These are phyloP conservation scores for Picea engelmannii DNA, from an alignment of 83 land plant species.

Conservation along the genomic window DNA sequence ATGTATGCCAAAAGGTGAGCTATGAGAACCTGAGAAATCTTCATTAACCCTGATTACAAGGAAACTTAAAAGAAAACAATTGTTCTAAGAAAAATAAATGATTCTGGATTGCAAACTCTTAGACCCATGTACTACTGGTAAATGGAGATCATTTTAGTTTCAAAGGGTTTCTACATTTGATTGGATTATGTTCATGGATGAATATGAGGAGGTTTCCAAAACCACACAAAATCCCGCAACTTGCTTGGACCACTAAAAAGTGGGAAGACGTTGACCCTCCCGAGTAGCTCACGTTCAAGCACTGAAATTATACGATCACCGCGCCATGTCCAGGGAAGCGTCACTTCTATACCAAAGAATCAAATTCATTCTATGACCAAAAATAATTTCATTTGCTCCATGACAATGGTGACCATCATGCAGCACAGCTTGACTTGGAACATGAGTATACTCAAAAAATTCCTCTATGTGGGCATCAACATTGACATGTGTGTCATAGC, in stretches of 20 bases:
- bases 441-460: conserved; percentile 82
- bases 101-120: neutral
- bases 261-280: too few species aligned
- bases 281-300: too few species aligned
- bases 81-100: neutral
- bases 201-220: too few species aligned
- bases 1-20: neutral
- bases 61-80: neutral
- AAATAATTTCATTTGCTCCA: conserved; percentile 87
- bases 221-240: too few species aligned
- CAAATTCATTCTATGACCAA: conserved; percentile 83
- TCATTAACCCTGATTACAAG: neutral
- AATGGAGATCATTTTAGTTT: too few species aligned
- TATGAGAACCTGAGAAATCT: neutral
- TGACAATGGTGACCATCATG: conserved; percentile 99
- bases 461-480: conserved; percentile 91
- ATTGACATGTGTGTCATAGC: conserved; percentile 95
- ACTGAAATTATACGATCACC: too few species aligned
- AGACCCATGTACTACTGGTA: too few species aligned
- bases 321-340: too few species aligned
- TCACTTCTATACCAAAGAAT: conserved; percentile 92
- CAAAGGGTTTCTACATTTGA: too few species aligned
- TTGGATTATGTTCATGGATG: too few species aligned
- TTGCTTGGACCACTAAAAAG: too few species aligned
- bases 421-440: conserved; percentile 86